These are phyloP conservation scores for Cystofilobasidium capitatum DNA, from an alignment of 768 basidiomycete species.

Conservation along the genomic window DNA sequence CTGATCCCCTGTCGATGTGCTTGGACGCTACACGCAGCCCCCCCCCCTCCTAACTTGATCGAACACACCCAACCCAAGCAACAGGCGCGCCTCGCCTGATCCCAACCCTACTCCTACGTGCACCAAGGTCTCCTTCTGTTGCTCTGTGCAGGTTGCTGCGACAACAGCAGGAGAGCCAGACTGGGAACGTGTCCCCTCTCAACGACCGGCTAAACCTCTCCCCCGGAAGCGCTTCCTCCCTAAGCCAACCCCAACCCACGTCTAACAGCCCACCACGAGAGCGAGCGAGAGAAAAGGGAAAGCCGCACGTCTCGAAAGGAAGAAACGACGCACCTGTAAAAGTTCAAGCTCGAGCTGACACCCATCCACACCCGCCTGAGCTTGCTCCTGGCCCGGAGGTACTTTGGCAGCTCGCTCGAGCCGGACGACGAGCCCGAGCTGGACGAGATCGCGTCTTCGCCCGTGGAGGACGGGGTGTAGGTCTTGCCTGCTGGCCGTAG, in stretches of 20 bases:
- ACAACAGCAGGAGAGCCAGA: no score
- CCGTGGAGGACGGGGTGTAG: neutral
- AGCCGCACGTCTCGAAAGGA: no score
- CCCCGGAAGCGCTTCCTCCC: no score
- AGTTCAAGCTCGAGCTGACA: slow-evolving; percentile 8
- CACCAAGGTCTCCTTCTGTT: neutral
- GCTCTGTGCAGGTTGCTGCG: neutral
- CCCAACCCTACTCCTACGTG: no score
- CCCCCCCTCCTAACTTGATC: no score
- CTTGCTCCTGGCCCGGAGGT: neutral
- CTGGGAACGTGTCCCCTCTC: no score
- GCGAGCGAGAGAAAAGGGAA: neutral
- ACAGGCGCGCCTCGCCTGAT: no score
- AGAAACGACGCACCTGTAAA: slow-evolving; percentile 25
- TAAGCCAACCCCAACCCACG: no score
- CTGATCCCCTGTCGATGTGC: no score
- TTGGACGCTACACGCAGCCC: no score
- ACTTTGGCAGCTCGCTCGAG: neutral
- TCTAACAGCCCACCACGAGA: no score
- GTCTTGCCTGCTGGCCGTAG: neutral
- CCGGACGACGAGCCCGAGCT: neutral
- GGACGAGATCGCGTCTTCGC: neutral
- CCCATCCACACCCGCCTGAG: neutral
- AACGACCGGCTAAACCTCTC: neutral
- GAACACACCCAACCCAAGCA: no score